Base-by-base conservation (phyloP, 2,329 filamentous ascomycete genomes). In the Botrytis galanthina region DNA sequence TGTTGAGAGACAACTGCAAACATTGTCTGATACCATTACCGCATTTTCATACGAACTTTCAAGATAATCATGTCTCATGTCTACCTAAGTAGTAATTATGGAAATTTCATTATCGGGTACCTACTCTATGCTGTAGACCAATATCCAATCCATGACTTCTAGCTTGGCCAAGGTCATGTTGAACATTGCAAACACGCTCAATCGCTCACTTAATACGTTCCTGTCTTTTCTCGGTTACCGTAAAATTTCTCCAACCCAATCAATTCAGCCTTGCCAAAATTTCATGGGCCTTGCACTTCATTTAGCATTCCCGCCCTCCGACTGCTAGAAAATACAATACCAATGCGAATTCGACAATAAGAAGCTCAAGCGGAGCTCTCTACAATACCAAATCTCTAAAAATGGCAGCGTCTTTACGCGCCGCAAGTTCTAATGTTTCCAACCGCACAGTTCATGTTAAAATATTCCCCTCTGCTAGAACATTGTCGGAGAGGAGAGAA, bases 401-500 rank as follows among this genome's bases (percentile, higher is more conserved):
- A 42, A 69, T 69, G 66, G n/a, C 66, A 44, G 37, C 48, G 16
- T 69, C 66, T 26, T 18, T 69, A 37, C 66, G 66, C 48, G 35
- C 66, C 35, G 66, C 66, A 16, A 69, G 66, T 57, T 42, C 66
- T 10, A 69, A 69, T 44, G 73, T 78, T 0, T 46, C 73, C 7
- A 71, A 71, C 1, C 77, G 79, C n/a, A 80, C 79, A 5, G 76
- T 81, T 12, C 80, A 81, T 62, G 62, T 81, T 32, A 81, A 79
- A 68, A 76, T 80, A 29, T 76, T 76, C 46, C 80, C 80, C 7
- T 78, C 77, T 1, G 75, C 80, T 4, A 67, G 73, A 70, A 79
- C 75, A 32, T 80, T 82, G 64, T 67, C 78, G 8, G 79, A 81
- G 71, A 77, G 79, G n/a, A 77, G 79, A 37, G 79, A 81, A 73